These are phyloP conservation scores for Leptographium galeiforme DNA, from an alignment of 2,329 filamentous ascomycete species.

Conservation along the genomic window DNA sequence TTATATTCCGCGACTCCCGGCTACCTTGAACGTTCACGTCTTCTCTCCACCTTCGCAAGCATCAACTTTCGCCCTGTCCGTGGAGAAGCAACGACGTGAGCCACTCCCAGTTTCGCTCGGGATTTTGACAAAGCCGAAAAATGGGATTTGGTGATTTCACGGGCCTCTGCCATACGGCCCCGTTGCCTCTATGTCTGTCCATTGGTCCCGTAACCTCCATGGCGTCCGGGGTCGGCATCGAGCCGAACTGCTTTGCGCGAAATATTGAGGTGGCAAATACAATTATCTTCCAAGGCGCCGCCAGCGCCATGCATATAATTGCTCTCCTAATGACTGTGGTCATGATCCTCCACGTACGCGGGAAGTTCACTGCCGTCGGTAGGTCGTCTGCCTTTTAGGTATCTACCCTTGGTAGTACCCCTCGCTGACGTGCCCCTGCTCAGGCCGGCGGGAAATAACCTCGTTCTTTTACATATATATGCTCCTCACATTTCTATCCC, in stretches of 20 bases:
- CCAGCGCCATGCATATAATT: constrained; percentile 82
- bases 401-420: too few relatives aligned
- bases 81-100: too few relatives aligned
- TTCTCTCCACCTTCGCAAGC: too few relatives aligned
- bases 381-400: constrained; percentile 21
- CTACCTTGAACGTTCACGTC: too few relatives aligned
- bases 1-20: too few relatives aligned
- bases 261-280: constrained; percentile 96
- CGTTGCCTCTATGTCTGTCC: constrained; percentile 75
- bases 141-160: constrained; percentile 91
- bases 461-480: constrained; percentile 98
- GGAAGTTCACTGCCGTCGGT: constrained; percentile 97
- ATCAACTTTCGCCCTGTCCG: too few relatives aligned
- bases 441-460: constrained; percentile 55
- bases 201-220: constrained; percentile 64
- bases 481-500: constrained; percentile 73
- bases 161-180: constrained; percentile 69
- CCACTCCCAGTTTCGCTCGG: background rate
- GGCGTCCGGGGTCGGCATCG: constrained; percentile 59
- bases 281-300: constrained; percentile 90
- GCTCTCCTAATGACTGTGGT: constrained; percentile 86
- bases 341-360: constrained; percentile 94
- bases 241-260: constrained; percentile 82
- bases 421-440: background rate
- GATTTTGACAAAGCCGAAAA: constrained; percentile 18